Evolutionary conservation across 2,329 filamentous ascomycete genomes (phyloP).

Genomic region (Leptosphaerulina australis): DNA sequence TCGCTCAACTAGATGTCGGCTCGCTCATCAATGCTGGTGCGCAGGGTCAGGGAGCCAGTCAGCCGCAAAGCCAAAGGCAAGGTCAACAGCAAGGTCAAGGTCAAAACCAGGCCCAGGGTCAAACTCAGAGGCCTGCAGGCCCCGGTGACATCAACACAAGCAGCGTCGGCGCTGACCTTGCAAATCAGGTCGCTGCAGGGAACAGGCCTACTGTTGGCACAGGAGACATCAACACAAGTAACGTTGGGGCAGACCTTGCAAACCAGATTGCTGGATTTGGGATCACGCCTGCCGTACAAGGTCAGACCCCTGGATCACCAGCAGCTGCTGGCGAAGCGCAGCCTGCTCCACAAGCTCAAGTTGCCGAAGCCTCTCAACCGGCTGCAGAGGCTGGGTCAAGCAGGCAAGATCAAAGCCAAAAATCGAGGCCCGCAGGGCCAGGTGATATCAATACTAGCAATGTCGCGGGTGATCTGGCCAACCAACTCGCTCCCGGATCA

Average conservation of each 20-base stretch:
- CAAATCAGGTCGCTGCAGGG: conserved; percentile 29
- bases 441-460: conserved; percentile 18
- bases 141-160: conserved; percentile 18
- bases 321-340: conserved; percentile 9
- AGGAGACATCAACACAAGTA: conserved; percentile 16
- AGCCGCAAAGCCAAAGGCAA: conserved; percentile 7
- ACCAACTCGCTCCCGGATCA: conserved; percentile 26
- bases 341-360: conserved; percentile 5
- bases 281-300: conserved; percentile 10
- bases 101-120: conserved; percentile 10
- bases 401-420: conserved; percentile 9
- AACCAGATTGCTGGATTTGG: conserved; percentile 31
- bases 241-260: conserved; percentile 23
- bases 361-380: conserved; percentile 1
- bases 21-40: conserved; percentile 28
- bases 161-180: conserved; percentile 22
- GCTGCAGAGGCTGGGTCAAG: conserved; percentile 6
- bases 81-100: conserved; percentile 9
- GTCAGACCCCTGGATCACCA: conserved; percentile 10
- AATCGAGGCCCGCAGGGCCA: conserved; percentile 3
- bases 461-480: conserved; percentile 25
- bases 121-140: conserved; percentile 10
- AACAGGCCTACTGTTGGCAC: conserved; percentile 12
- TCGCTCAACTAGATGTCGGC: conserved; percentile 26
- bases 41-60: conserved; percentile 19